Conservation (phyloP, 2,329 filamentous ascomycete genomes). For the Beauveria sp. region DNA sequence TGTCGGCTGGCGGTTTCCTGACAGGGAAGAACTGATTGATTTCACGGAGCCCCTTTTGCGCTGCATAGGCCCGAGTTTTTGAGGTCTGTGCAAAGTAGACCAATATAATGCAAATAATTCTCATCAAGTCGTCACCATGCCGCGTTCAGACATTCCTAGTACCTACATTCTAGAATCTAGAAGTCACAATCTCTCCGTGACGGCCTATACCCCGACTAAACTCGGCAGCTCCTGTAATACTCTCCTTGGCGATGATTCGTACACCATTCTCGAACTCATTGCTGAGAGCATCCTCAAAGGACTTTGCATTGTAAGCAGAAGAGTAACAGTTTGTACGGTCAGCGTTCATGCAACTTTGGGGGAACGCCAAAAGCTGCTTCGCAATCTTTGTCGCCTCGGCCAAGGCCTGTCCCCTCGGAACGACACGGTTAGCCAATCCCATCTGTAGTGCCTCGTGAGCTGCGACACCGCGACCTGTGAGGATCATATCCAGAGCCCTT, state of each 20-base stretch:
- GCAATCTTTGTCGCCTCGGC: slow-evolving; percentile 42
- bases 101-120: not conserved
- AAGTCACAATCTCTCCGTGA: not conserved
- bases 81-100: not conserved
- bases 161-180: not conserved
- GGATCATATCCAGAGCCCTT: slow-evolving; percentile 46
- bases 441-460: slow-evolving; percentile 43
- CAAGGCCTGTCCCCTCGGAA: slow-evolving; percentile 39
- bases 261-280: slow-evolving; percentile 39
- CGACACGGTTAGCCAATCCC: slow-evolving; percentile 45
- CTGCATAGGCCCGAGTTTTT: not conserved
- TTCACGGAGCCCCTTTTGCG: not conserved
- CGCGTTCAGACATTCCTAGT: not conserved
- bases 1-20: slow-evolving; percentile 4
- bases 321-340: slow-evolving; percentile 44
- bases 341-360: slow-evolving; percentile 42
- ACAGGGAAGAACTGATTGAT: not conserved
- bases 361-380: slow-evolving; percentile 37
- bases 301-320: slow-evolving; percentile 38
- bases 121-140: not conserved
- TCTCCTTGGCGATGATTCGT: slow-evolving; percentile 33
- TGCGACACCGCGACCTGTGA: slow-evolving; percentile 41
- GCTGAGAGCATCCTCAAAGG: slow-evolving; percentile 41
- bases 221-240: slow-evolving; percentile 20
- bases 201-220: slow-evolving; percentile 2